phyloP scores from a whole-genome alignment of 169 alveolate species.

The Plasmodium ovale region DNA sequence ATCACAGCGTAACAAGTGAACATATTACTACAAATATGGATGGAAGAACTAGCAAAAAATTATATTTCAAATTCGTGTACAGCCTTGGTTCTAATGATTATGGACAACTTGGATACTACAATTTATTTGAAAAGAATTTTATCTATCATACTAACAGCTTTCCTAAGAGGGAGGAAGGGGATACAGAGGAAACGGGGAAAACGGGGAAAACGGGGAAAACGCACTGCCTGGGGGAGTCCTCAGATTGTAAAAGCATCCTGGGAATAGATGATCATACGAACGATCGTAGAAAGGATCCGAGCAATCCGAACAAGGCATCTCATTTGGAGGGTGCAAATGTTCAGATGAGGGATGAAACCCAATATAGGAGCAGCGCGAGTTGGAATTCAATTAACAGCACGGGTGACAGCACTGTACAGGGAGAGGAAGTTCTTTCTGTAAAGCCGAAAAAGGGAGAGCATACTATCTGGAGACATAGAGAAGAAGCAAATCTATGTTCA shows the following conservation, averaged over 20 bases:
- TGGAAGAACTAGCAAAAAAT: conserved; percentile 11
- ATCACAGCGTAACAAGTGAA: conserved; percentile 26
- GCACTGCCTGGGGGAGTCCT: not conserved
- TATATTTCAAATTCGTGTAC: conserved; percentile 82
- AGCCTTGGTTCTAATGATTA: conserved; percentile 95
- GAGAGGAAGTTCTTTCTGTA: too few relatives aligned
- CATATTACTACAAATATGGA: not conserved
- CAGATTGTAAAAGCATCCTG: not conserved
- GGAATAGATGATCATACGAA: not conserved
- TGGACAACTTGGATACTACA: conserved; percentile 93
- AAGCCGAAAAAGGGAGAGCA: too few relatives aligned
- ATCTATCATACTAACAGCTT: not conserved
- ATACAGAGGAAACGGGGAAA: not conserved
- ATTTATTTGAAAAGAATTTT: conserved; percentile 45
- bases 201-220: not conserved
- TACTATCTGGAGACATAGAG: too few relatives aligned
- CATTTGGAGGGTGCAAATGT: too few relatives aligned
- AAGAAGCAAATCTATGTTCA: not conserved
- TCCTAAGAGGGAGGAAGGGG: not conserved
- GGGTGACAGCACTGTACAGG: not conserved
- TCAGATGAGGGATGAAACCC: too few relatives aligned
- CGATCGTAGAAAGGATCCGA: not conserved
- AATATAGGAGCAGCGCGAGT: too few relatives aligned
- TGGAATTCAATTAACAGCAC: not conserved
- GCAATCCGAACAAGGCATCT: not conserved